Evolutionary conservation across 75 land plant species (phyloP).

Genomic region (Picea glauca): DNA sequence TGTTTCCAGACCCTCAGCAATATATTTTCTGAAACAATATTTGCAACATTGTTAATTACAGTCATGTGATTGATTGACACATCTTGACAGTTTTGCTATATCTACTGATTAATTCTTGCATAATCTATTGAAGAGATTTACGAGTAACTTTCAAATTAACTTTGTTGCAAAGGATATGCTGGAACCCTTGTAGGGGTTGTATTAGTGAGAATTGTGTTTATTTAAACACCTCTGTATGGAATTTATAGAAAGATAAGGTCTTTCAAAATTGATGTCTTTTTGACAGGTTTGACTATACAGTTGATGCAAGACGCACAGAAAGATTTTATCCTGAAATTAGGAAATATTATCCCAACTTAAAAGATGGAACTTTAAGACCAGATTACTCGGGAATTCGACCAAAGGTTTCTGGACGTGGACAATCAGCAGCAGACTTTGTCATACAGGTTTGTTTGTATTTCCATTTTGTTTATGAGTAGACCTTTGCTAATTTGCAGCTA

Average conservation of each 20-base stretch:
- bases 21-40: too few species aligned
- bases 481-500: background rate
- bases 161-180: background rate
- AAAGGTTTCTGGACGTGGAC: slow-evolving; percentile 71
- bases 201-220: background rate
- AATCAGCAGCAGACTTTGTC: slow-evolving; percentile 68
- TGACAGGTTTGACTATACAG: slow-evolving; percentile 86
- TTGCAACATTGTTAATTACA: too few species aligned
- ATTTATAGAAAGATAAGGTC: background rate
- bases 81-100: too few species aligned
- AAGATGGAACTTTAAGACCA: slow-evolving; percentile 69
- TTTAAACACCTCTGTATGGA: background rate
- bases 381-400: slow-evolving; percentile 94
- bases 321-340: slow-evolving; percentile 78
- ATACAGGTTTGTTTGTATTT: slow-evolving; percentile 64
- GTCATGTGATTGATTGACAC: too few species aligned
- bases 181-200: slow-evolving; percentile 1
- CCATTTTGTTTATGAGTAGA: background rate
- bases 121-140: too few species aligned
- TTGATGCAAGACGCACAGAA: slow-evolving; percentile 49
- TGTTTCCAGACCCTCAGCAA: too few species aligned
- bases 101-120: too few species aligned
- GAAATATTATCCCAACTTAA: slow-evolving; percentile 82
- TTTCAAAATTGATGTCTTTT: background rate
- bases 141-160: too few species aligned